Percentiles rank a stretch among this genome's conserved stretches.
phyloP scores from a whole-genome alignment of 352 stramenopile genomes.

The Plasmopara viticola region DNA sequence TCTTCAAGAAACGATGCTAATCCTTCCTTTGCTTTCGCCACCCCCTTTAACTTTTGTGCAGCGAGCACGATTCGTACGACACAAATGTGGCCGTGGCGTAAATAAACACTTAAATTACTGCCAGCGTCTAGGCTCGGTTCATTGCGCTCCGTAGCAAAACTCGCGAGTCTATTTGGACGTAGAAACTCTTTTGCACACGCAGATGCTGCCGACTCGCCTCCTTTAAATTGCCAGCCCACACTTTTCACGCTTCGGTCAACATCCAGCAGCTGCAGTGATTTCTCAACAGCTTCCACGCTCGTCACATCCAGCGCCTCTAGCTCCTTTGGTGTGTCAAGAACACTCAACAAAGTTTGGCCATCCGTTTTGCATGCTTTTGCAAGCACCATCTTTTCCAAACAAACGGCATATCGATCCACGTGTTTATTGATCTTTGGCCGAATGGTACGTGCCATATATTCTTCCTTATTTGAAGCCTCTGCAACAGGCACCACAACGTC shows the following conservation, averaged over 20 bases:
- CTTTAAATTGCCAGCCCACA: slow-evolving; percentile 47
- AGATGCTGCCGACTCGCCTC: slow-evolving; percentile 59
- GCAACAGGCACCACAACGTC: slow-evolving; percentile 97
- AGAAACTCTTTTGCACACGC: slow-evolving; percentile 86
- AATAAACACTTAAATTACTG: slow-evolving; percentile 91
- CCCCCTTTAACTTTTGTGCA: slow-evolving; percentile 59
- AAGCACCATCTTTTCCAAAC: slow-evolving; percentile 36
- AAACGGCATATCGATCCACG: slow-evolving; percentile 81
- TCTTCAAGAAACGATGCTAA: slow-evolving; percentile 96
- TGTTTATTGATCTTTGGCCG: slow-evolving; percentile 93
- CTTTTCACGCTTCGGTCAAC: slow-evolving; percentile 54
- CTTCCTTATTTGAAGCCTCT: slow-evolving; percentile 88
- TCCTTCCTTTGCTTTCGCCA: slow-evolving; percentile 55
- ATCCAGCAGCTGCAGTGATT: slow-evolving; percentile 43
- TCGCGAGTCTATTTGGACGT: slow-evolving; percentile 52
- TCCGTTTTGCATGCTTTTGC: slow-evolving; percentile 22
- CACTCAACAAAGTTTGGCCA: slow-evolving; percentile 20
- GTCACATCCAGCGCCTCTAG: slow-evolving; percentile 42
- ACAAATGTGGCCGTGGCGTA: slow-evolving; percentile 91
- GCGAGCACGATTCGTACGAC: slow-evolving; percentile 58
- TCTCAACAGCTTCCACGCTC: slow-evolving; percentile 19
- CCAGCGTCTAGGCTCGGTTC: slow-evolving; percentile 90
- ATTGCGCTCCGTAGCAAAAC: slow-evolving; percentile 86
- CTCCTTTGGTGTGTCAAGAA: slow-evolving; percentile 11
- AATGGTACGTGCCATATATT: slow-evolving; percentile 98